A percentile compares a stretch with the other conserved stretches of the same genome.
Conservation (phyloP, 1,284 basidiomycete genomes). For the Rhizoctonia solani region DNA sequence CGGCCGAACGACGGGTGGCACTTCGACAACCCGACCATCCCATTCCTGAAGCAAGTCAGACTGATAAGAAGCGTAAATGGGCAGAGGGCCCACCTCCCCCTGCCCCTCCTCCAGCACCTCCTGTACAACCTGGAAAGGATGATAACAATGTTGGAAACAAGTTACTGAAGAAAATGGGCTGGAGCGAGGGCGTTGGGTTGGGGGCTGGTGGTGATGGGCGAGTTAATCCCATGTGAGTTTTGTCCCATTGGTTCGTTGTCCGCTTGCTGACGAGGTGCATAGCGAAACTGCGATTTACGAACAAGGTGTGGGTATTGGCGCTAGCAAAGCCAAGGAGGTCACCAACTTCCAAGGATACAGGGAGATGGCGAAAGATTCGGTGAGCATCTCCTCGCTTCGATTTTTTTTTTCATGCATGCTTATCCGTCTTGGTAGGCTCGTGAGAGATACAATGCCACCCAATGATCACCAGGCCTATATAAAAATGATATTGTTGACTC, state of each 20-base stretch:
- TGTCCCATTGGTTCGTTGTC: not conserved
- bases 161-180: slow-evolving; percentile 93
- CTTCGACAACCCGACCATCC: slow-evolving; percentile 85
- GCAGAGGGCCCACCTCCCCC: slow-evolving; percentile 67
- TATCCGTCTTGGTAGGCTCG: not conserved
- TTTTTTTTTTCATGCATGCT: not conserved
- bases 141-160: slow-evolving; percentile 86
- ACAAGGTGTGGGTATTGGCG: slow-evolving; percentile 83
- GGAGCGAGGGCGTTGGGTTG: slow-evolving; percentile 86
- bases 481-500: not conserved
- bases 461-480: not conserved
- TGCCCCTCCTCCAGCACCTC: slow-evolving; percentile 61
- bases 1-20: slow-evolving; percentile 81
- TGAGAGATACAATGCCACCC: slow-evolving; percentile 9
- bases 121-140: slow-evolving; percentile 71
- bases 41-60: slow-evolving; percentile 45
- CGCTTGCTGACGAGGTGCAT: not conserved
- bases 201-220: slow-evolving; percentile 79
- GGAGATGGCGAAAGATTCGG: slow-evolving; percentile 69
- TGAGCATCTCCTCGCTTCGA: slow-evolving; percentile 23
- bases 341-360: slow-evolving; percentile 74
- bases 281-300: slow-evolving; percentile 84
- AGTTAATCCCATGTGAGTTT: slow-evolving; percentile 78
- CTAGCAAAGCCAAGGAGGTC: slow-evolving; percentile 83
- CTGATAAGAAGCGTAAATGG: slow-evolving; percentile 46